Percentiles rank a stretch among this genome's conserved stretches.
Conservation (phyloP, 2,329 filamentous ascomycete genomes). For the Aspergillus glaucus region DNA sequence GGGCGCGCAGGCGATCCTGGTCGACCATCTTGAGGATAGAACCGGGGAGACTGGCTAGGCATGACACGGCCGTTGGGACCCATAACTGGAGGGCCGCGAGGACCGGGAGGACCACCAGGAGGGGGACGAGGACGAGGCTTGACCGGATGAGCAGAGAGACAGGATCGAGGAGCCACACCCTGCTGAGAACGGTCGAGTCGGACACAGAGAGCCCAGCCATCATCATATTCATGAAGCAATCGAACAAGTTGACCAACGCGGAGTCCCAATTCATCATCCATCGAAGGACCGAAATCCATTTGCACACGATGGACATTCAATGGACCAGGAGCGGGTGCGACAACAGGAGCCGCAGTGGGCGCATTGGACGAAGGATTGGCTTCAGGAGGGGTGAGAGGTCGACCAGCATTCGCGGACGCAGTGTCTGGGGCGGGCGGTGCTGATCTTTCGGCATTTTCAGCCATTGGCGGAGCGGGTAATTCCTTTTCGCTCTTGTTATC, state of each 20-base stretch:
- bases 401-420: slow-evolving; percentile 19
- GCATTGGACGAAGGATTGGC: slow-evolving; percentile 7
- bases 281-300: slow-evolving; percentile 85
- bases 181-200: slow-evolving; percentile 84
- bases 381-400: slow-evolving; percentile 14
- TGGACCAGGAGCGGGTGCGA: slow-evolving; percentile 36
- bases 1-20: slow-evolving; percentile 41
- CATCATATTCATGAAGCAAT: slow-evolving; percentile 91
- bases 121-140: slow-evolving; percentile 63
- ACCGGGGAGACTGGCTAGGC: slow-evolving; percentile 25
- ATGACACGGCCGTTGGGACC: slow-evolving; percentile 21
- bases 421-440: slow-evolving; percentile 15
- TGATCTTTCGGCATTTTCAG: slow-evolving; percentile 14
- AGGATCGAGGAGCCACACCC: slow-evolving; percentile 89
- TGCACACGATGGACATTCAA: slow-evolving; percentile 84
- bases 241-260: slow-evolving; percentile 76
- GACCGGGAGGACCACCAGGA: slow-evolving; percentile 27
- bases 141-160: slow-evolving; percentile 83
- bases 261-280: slow-evolving; percentile 85
- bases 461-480: slow-evolving; percentile 11
- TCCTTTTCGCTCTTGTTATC: slow-evolving; percentile 16
- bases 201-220: slow-evolving; percentile 94
- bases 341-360: slow-evolving; percentile 7
- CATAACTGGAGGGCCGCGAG: slow-evolving; percentile 28
- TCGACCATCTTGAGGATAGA: slow-evolving; percentile 31